Percentiles rank a stretch among this genome's conserved stretches.
Evolutionary conservation across 331 rosid species (phyloP).

Genomic region (Arachis monticola): DNA sequence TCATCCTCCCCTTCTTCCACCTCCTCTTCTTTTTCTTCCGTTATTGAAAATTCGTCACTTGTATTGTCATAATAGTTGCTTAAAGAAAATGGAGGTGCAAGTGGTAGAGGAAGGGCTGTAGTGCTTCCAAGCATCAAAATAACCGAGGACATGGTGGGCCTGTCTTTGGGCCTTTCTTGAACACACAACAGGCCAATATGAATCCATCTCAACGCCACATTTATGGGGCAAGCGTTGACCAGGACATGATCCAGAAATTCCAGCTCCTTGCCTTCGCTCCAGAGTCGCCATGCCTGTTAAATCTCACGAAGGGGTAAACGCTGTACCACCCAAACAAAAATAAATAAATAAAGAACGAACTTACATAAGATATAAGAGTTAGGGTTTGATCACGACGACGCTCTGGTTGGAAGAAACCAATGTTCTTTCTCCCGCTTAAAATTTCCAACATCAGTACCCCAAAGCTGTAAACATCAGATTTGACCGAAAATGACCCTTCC

Average conservation of each 20-base stretch:
- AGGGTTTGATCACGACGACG: constrained; percentile 33
- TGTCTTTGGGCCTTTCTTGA: constrained; percentile 42
- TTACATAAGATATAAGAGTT: constrained; percentile 44
- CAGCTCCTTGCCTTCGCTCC: constrained; percentile 44
- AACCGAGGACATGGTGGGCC: constrained; percentile 51
- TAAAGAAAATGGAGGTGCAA: constrained; percentile 39
- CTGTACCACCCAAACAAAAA: background rate
- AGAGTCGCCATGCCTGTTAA: constrained; percentile 51
- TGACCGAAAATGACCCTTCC: constrained; percentile 36
- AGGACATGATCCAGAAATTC: constrained; percentile 42
- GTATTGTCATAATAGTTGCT: constrained; percentile 15
- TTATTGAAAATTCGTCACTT: constrained; percentile 11
- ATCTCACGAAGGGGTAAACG: background rate
- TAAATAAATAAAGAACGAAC: background rate
- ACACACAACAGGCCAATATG: constrained; percentile 53
- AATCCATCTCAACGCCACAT: constrained; percentile 52
- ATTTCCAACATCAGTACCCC: constrained; percentile 38
- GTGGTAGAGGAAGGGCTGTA: constrained; percentile 39
- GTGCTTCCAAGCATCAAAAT: constrained; percentile 48
- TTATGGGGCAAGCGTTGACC: constrained; percentile 19
- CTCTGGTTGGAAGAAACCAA: constrained; percentile 30
- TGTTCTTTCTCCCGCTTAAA: constrained; percentile 38
- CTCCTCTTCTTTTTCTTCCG: background rate
- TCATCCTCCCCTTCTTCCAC: background rate
- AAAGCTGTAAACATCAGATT: constrained; percentile 37